Percentiles rank a stretch among this genome's conserved stretches.
These are phyloP conservation scores for Gossypium arboreum DNA, from an alignment of 345 rosid species.

Conservation along the genomic window DNA sequence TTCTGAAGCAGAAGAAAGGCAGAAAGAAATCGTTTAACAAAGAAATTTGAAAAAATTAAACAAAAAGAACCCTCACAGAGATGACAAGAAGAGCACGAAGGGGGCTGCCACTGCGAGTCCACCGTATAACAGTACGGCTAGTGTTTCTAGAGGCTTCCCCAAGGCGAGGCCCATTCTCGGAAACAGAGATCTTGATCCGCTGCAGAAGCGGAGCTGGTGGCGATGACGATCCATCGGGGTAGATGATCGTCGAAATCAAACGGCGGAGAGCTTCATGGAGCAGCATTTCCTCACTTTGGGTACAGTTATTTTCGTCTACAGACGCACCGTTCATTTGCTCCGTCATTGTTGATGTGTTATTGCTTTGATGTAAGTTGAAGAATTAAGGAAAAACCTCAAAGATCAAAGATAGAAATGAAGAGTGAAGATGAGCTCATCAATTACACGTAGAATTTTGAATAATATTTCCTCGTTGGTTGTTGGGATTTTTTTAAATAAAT, in stretches of 20 bases:
- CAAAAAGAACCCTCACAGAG: conserved; percentile 42
- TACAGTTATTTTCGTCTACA: neutral
- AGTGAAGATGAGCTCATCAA: neutral
- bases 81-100: conserved; percentile 82
- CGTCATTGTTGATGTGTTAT: neutral
- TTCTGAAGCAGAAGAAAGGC: neutral
- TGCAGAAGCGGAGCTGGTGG: conserved; percentile 42
- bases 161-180: conserved; percentile 49
- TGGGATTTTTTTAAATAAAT: neutral
- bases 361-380: conserved; percentile 1
- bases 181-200: conserved; percentile 46
- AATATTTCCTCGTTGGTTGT: neutral
- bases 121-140: conserved; percentile 41
- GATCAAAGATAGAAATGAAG: neutral
- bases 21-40: neutral
- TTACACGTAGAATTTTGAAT: neutral
- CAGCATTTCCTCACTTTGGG: conserved; percentile 26
- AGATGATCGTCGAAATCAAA: conserved; percentile 40
- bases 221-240: conserved; percentile 35
- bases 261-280: conserved; percentile 47
- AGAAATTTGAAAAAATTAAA: neutral
- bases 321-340: conserved; percentile 23
- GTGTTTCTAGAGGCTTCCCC: conserved; percentile 51
- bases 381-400: neutral
- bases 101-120: conserved; percentile 77